phyloP scores from a whole-genome alignment of 2,329 filamentous ascomycete genomes.

The Dothidotthia symphoricarpi region DNA sequence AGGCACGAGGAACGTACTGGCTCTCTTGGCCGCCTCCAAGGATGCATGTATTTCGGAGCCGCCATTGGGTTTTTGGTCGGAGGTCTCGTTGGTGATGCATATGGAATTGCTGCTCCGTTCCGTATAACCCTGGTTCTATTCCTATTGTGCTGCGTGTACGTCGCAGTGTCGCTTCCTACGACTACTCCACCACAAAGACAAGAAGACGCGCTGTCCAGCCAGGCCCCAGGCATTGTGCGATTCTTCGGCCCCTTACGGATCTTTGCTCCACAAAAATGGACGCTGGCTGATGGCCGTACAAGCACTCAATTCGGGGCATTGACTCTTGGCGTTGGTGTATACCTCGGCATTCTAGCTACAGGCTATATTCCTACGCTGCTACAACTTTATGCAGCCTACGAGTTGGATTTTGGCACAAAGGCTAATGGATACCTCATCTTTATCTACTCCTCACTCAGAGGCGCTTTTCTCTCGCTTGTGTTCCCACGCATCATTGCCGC shows the following conservation, averaged over 20 bases:
- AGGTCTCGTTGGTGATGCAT: constrained; percentile 62
- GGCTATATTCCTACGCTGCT: constrained; percentile 63
- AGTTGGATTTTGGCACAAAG: constrained; percentile 46
- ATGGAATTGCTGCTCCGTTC: constrained; percentile 65
- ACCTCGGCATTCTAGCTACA: constrained; percentile 66
- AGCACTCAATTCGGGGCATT: constrained; percentile 61
- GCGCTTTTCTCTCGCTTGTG: constrained; percentile 45
- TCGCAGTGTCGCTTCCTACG: constrained; percentile 46
- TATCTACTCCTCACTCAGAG: constrained; percentile 47
- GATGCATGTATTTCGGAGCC: constrained; percentile 65
- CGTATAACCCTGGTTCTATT: constrained; percentile 61
- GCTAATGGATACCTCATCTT: constrained; percentile 50
- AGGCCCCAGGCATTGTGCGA: constrained; percentile 45
- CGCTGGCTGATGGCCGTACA: constrained; percentile 51
- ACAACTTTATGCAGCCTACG: constrained; percentile 50
- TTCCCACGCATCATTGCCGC: constrained; percentile 47
- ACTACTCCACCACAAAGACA: constrained; percentile 48
- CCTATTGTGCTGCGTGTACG: constrained; percentile 44
- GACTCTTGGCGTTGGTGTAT: constrained; percentile 64
- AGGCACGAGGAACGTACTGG: constrained; percentile 60
- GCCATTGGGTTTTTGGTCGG: constrained; percentile 64
- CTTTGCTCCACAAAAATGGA: constrained; percentile 58
- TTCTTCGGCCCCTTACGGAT: constrained; percentile 65
- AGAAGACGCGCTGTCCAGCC: constrained; percentile 21
- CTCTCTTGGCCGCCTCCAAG: constrained; percentile 65